phyloP scores from a whole-genome alignment of 192 early-diverging fungal genomes.

The Coemansia sp. region DNA sequence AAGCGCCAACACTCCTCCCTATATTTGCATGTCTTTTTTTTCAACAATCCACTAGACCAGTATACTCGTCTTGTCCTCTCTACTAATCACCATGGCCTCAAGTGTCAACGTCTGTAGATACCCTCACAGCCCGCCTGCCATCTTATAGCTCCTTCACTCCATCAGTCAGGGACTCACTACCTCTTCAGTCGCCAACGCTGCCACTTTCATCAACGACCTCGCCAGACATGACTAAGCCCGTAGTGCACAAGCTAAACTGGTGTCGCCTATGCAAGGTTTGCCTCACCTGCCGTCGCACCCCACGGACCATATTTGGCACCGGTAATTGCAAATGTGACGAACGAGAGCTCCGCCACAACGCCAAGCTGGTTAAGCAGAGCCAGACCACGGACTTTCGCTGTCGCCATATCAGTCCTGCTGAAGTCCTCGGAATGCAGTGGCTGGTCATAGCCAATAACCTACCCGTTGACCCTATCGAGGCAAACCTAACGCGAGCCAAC shows the following conservation, averaged over 20 bases:
- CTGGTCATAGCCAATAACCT: neutral
- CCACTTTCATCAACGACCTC: neutral
- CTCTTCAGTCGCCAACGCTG: neutral
- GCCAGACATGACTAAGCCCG: neutral
- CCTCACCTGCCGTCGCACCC: conserved; percentile 31
- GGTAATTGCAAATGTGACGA: conserved; percentile 26
- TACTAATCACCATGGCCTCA: neutral
- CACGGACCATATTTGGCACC: conserved; percentile 22
- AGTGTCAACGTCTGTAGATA: neutral
- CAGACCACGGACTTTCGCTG: conserved; percentile 47
- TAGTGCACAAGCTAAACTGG: conserved; percentile 42
- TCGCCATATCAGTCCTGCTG: conserved; percentile 23
- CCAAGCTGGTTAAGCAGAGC: conserved; percentile 26
- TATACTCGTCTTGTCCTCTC: neutral
- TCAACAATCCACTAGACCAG: neutral
- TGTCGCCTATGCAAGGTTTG: conserved; percentile 46
- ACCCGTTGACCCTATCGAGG: conserved; percentile 24
- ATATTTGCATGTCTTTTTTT: conserved; percentile 1
- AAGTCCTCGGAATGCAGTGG: conserved; percentile 14
- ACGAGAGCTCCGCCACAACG: conserved; percentile 22
- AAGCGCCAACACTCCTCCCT: neutral
- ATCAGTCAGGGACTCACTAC: neutral
- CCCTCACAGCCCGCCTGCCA: neutral
- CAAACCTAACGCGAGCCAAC: conserved; percentile 37
- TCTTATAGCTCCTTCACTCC: neutral